Conservation (phyloP, 352 stramenopile genomes). For the Globisporangium heterothallicum region DNA sequence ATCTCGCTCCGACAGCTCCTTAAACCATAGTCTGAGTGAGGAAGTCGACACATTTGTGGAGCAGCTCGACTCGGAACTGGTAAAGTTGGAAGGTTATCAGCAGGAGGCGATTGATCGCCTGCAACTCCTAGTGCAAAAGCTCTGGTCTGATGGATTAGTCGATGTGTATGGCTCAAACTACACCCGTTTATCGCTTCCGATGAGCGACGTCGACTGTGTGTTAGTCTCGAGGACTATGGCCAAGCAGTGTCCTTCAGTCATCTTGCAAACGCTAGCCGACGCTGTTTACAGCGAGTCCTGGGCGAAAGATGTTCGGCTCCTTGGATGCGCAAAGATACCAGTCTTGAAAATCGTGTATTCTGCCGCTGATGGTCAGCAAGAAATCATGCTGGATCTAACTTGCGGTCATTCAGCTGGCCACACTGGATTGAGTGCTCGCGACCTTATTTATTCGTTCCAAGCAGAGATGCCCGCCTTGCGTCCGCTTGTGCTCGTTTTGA, state of each 20-base stretch:
- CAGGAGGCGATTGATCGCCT: slow-evolving; percentile 43
- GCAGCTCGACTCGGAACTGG: slow-evolving; percentile 37
- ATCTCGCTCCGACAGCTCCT: not conserved
- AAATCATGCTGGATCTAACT: slow-evolving; percentile 91
- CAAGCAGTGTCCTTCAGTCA: slow-evolving; percentile 72
- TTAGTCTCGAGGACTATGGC: slow-evolving; percentile 79
- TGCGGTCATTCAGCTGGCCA: slow-evolving; percentile 93
- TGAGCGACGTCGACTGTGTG: slow-evolving; percentile 96
- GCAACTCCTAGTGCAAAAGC: slow-evolving; percentile 30
- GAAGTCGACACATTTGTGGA: slow-evolving; percentile 54
- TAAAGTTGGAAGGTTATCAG: slow-evolving; percentile 31
- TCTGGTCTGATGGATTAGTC: slow-evolving; percentile 89
- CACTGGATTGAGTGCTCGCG: slow-evolving; percentile 89
- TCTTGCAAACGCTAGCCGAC: slow-evolving; percentile 87
- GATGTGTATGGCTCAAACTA: slow-evolving; percentile 97
- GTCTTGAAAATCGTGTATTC: slow-evolving; percentile 91
- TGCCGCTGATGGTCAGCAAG: slow-evolving; percentile 13
- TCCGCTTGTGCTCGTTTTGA: slow-evolving; percentile 94
- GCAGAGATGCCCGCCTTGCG: slow-evolving; percentile 90
- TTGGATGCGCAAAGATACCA: slow-evolving; percentile 92
- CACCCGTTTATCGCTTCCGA: slow-evolving; percentile 92
- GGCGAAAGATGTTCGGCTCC: slow-evolving; percentile 88
- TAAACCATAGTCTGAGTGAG: slow-evolving; percentile 29
- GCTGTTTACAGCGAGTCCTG: slow-evolving; percentile 76
- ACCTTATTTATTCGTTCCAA: slow-evolving; percentile 89